A percentile compares a stretch with the other conserved stretches of the same genome.
Conservation (phyloP, 169 alveolate species). For the Cryptosporidium felis region DNA sequence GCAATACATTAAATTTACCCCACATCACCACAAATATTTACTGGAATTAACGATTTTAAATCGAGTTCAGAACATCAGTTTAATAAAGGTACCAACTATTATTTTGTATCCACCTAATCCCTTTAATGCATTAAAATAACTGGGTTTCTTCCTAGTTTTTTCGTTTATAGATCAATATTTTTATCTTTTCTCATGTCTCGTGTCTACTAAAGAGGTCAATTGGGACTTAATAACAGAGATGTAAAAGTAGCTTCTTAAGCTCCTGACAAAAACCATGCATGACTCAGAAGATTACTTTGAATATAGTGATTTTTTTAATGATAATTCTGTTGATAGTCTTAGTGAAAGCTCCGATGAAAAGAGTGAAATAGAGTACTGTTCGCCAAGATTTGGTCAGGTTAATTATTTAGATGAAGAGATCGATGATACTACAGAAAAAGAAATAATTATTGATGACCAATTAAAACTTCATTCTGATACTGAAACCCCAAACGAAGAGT, state of each 20-base stretch:
- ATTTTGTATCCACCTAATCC: too few relatives aligned
- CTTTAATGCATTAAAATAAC: too few relatives aligned
- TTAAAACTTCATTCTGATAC: background rate
- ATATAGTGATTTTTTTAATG: constrained; percentile 7
- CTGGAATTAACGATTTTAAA: too few relatives aligned
- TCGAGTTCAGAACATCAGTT: too few relatives aligned
- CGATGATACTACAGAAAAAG: background rate
- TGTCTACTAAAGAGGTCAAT: constrained; percentile 70
- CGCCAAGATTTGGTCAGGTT: constrained; percentile 57
- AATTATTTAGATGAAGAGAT: constrained; percentile 5
- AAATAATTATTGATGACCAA: background rate
- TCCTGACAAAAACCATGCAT: background rate
- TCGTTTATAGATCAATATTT: constrained; percentile 17
- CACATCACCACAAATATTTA: background rate
- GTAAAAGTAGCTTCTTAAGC: background rate
- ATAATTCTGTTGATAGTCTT: background rate
- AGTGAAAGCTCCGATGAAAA: constrained; percentile 20
- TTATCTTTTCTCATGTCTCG: background rate
- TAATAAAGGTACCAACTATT: too few relatives aligned
- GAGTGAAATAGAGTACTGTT: constrained; percentile 36
- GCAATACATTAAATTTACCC: background rate
- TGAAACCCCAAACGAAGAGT: background rate
- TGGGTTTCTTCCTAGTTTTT: too few relatives aligned
- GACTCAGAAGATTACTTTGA: background rate
- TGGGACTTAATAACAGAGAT: constrained; percentile 7